These are phyloP conservation scores for Omphalea diandra DNA, from an alignment of 441 rosid species.

Conservation along the genomic window DNA sequence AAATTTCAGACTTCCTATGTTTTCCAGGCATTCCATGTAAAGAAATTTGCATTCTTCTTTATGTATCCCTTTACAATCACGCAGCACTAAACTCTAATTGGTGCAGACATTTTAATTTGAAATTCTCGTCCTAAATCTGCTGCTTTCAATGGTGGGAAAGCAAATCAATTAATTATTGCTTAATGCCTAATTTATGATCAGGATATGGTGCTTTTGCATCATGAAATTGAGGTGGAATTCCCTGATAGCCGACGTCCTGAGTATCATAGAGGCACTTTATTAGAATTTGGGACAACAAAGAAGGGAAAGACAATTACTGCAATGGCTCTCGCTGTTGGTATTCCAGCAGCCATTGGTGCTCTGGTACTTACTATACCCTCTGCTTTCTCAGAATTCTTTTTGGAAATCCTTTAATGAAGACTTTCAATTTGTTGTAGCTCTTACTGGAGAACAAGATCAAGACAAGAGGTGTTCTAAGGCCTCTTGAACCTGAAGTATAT, in stretches of 20 bases:
- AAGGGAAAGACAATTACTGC: constrained; percentile 67
- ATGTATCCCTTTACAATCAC: background rate
- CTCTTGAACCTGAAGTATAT: constrained; percentile 81
- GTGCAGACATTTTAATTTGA: background rate
- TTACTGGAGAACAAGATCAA: constrained; percentile 72
- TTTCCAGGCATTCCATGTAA: background rate
- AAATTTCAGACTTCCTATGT: background rate
- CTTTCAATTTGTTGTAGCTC: constrained; percentile 43
- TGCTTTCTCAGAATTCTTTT: background rate
- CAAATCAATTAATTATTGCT: background rate
- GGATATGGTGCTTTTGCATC: constrained; percentile 98
- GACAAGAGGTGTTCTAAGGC: constrained; percentile 81
- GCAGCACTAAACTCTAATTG: background rate
- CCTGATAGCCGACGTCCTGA: constrained; percentile 53
- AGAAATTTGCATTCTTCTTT: background rate
- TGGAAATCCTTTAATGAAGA: background rate
- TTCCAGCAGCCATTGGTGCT: constrained; percentile 87
- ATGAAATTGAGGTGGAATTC: constrained; percentile 79
- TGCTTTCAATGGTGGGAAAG: background rate
- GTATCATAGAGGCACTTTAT: constrained; percentile 62
- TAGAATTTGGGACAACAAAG: constrained; percentile 69
- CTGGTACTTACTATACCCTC: constrained; percentile 47
- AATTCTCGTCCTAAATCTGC: background rate
- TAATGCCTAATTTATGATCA: constrained; percentile 29
- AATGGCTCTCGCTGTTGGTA: constrained; percentile 92